Evolutionary conservation across 768 basidiomycete genomes (phyloP), one percentile per base, ranked within the genome.

Genomic region (Suillus subluteus): DNA sequence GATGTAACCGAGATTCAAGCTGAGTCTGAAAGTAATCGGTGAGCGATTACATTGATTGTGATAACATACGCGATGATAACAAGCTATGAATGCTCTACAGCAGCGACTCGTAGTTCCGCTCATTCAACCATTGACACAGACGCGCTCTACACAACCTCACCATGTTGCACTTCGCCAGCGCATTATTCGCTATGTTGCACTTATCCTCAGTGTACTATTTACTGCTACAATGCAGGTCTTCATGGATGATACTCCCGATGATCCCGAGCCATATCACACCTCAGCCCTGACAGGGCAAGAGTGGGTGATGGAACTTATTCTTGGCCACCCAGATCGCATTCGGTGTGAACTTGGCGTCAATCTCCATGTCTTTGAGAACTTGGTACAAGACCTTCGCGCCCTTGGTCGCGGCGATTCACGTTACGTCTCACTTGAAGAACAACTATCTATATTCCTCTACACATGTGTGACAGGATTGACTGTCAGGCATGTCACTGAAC

Each of bases 211-310:
- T 23, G 11, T 48, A 11, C n/a, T 48, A 23, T n/a, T 48, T n/a
- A n/a, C n/a, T 13, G n/a, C 44, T 6, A 46, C 48, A 48, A 12
- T 3, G 2, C 46, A 48, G 4, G 15, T 23, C n/a, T 23, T 48
- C 48, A 12, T 21, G 18, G 4, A 15, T 11, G 4, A 44, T 18
- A 21, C 21, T 15, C 55, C 56, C 2, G 8, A 30, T 18, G 61
- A 58, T 3, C 55, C 21, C 2, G 4, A 37, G n/a, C 67, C 65
- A 2, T 75, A 75, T 32, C 75, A 75, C 35, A 74, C 69, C 0
- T 74, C 74, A 30, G 65, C 64, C 26, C 68, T 76, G 4, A 66
- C 71, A 3, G 74, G 75, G 5, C 48, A 69, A 41, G 68, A 30
- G 4, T 76, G 71, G 72, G 68, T 74, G 2, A 64, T 65, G 11